Percentiles rank a stretch among this genome's conserved stretches.
Conservation (phyloP, 345 rosid species). For the Balakata baccata region DNA sequence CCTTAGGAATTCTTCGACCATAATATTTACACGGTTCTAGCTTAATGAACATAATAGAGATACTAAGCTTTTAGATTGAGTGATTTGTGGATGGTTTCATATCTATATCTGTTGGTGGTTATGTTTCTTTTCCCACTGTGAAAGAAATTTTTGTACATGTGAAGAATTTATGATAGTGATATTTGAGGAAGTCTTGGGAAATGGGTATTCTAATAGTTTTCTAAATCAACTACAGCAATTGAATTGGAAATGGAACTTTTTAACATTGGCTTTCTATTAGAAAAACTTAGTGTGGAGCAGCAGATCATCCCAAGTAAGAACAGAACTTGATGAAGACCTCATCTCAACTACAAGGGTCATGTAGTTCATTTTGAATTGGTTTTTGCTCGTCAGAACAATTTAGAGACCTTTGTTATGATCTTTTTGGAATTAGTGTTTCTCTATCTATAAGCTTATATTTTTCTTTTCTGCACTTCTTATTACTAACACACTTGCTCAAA, state of each 20-base stretch:
- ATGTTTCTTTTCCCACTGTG: not conserved
- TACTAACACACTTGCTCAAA: not conserved
- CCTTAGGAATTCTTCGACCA: no score
- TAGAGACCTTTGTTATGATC: not conserved
- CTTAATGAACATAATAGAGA: no score
- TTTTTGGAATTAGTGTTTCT: not conserved
- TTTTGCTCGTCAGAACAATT: not conserved
- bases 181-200: not conserved
- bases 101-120: not conserved
- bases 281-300: not conserved
- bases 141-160: not conserved
- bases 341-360: not conserved
- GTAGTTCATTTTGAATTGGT: not conserved
- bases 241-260: not conserved
- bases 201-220: not conserved
- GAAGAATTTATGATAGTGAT: not conserved
- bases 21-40: no score
- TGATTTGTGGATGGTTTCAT: not conserved
- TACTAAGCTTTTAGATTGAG: no score
- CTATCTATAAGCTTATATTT: not conserved
- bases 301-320: not conserved
- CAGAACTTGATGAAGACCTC: not conserved
- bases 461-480: not conserved
- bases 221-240: not conserved
- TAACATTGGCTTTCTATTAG: not conserved